Evolutionary conservation across 768 basidiomycete genomes (phyloP).

Genomic region (Naganishia vaughanmartiniae): DNA sequence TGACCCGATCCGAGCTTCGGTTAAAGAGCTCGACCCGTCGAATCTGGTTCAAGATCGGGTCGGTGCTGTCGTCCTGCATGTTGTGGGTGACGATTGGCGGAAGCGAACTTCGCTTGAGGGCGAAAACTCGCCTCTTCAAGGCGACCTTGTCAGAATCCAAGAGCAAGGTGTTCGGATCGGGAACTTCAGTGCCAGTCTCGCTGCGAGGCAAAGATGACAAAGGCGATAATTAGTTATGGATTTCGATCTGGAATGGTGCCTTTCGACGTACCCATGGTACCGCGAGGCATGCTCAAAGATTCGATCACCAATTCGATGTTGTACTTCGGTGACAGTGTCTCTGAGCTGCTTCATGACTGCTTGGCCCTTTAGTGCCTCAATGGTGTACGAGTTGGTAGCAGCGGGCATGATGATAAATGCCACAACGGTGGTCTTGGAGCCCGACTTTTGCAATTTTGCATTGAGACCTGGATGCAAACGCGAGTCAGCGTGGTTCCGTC

Average conservation of each 20-base stretch:
- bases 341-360: slow-evolving; percentile 95
- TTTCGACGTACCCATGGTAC: slow-evolving; percentile 63
- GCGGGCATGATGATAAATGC: slow-evolving; percentile 99
- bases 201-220: not conserved
- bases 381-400: slow-evolving; percentile 88
- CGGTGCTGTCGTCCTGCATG: slow-evolving; percentile 87
- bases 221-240: not conserved
- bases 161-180: slow-evolving; percentile 71
- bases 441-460: slow-evolving; percentile 65
- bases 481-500: slow-evolving; percentile 14
- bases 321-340: slow-evolving; percentile 93
- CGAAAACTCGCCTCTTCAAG: slow-evolving; percentile 93
- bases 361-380: slow-evolving; percentile 94
- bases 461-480: slow-evolving; percentile 57
- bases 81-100: slow-evolving; percentile 98
- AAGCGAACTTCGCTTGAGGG: slow-evolving; percentile 88
- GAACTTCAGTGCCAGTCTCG: slow-evolving; percentile 69
- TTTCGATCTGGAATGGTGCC: slow-evolving; percentile 50
- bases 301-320: slow-evolving; percentile 83
- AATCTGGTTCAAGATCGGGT: slow-evolving; percentile 93
- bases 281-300: slow-evolving; percentile 92
- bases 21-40: slow-evolving; percentile 94
- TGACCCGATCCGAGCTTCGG: slow-evolving; percentile 79
- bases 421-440: slow-evolving; percentile 76
- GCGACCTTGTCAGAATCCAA: slow-evolving; percentile 90